These are phyloP conservation scores for Uronychia binucleata DNA, from an alignment of 73 alveolate species.

Conservation along the genomic window DNA sequence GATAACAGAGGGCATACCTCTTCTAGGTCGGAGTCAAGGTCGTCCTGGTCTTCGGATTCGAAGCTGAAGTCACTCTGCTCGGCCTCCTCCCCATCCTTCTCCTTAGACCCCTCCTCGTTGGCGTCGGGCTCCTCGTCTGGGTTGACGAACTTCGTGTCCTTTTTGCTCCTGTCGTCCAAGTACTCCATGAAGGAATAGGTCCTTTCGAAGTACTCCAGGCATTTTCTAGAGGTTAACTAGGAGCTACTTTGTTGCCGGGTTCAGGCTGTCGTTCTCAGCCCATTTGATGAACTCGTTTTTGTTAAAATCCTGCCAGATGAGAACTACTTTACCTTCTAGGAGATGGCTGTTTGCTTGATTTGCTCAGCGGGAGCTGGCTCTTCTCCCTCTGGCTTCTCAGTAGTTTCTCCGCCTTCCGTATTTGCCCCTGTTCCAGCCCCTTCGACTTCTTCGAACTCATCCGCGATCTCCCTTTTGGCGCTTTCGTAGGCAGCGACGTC, in stretches of 20 bases:
- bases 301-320: conserved; percentile 25
- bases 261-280: conserved; percentile 28
- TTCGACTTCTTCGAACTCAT: conserved; percentile 75
- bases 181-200: conserved; percentile 40
- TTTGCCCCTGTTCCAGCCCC: conserved; percentile 12
- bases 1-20: too few relatives aligned
- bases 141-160: conserved; percentile 52
- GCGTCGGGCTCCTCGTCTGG: conserved; percentile 47
- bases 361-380: background rate
- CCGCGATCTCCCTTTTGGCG: conserved; percentile 73
- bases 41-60: background rate
- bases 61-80: conserved; percentile 3
- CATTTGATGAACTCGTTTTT: conserved; percentile 47
- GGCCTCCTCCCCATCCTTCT: conserved; percentile 2
- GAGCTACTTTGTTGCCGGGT: conserved; percentile 40
- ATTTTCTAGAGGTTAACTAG: background rate
- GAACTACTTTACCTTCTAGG: background rate
- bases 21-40: background rate
- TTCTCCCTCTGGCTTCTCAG: background rate
- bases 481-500: conserved; percentile 81
- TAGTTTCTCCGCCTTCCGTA: conserved; percentile 18
- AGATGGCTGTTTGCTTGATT: conserved; percentile 2
- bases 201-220: conserved; percentile 36
- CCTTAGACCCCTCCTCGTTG: conserved; percentile 41
- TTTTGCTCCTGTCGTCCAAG: conserved; percentile 50